Base-by-base conservation (phyloP, 371 early-diverging fungal species). In the Nematocida displodere region DNA sequence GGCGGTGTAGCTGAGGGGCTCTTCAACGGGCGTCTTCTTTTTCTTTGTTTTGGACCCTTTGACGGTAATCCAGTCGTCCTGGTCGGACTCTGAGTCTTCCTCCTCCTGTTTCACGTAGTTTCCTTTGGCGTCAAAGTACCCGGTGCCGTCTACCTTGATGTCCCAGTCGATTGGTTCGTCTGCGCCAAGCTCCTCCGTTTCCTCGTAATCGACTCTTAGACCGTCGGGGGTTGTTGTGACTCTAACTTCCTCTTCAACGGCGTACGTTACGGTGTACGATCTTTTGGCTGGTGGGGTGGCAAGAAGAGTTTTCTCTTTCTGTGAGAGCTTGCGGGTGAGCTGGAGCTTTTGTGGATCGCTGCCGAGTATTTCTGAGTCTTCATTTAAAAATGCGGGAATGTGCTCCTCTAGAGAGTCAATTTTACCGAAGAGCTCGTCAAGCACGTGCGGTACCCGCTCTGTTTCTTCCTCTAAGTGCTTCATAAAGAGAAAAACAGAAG, bases 141-240 rank as follows among this genome's bases (percentile, higher is more conserved):
- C 75, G 8, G 5, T 36, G 2, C 34, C 17, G 17, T 71, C 75
- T 37, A 48, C 26, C 26, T 71, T 71, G 47, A 47, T 58, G 42
- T 71, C 75, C 62, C 62, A 58, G n/a, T 48, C 68, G 22, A 37
- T 54, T 7, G 47, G 28, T 36, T 71, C 75, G 11, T 67, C 68
- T 20, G 17, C 8, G 15, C 17, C 7, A 8, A 37, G 46, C 28
- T 67, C 58, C 31, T 54, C 44, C 22, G 17, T 33, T 48, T 67
- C 55, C 42, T 66, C 54, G 7, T 47, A 20, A 24, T 8, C n/a
- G n/a, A n/a, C n/a, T n/a, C n/a, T n/a, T n/a, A n/a, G n/a, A n/a
- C n/a, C n/a, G n/a, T n/a, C n/a, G n/a, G n/a, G n/a, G n/a, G n/a
- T n/a, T n/a, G n/a, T n/a, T n/a, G n/a, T n/a, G n/a, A n/a, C n/a